These are phyloP conservation scores for Rhododendron kiyosumense DNA, from an alignment of 148 eudicot genomes.

Conservation along the genomic window DNA sequence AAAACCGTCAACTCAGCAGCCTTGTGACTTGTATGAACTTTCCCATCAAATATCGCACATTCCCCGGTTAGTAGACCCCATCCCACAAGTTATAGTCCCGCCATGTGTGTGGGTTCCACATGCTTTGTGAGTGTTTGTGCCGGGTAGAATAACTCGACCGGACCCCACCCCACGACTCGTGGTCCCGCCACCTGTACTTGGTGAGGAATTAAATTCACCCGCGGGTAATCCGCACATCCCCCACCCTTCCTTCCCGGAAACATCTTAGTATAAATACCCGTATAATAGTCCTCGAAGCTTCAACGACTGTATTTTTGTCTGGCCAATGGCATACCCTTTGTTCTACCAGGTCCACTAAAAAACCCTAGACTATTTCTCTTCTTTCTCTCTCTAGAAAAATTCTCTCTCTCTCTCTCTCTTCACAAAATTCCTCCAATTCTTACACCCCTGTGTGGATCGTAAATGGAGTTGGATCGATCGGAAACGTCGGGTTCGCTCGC, in stretches of 20 bases:
- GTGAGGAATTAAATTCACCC: neutral
- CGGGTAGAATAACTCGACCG: neutral
- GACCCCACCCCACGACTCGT: neutral
- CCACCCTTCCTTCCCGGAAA: neutral
- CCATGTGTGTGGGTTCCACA: neutral
- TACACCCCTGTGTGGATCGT: neutral
- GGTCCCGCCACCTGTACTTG: neutral
- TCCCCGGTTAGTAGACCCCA: neutral
- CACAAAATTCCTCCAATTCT: neutral
- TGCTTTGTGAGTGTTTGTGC: neutral
- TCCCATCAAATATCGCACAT: neutral
- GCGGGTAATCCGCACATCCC: neutral
- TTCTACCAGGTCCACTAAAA: neutral
- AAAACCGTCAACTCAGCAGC: too few species aligned
- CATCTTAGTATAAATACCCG: neutral
- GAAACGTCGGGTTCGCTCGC: slow-evolving; percentile 30
- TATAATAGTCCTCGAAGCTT: neutral
- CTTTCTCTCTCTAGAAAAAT: neutral
- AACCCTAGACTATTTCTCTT: neutral
- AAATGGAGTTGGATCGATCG: slow-evolving; percentile 10
- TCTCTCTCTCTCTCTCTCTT: neutral
- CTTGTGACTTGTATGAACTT: neutral
- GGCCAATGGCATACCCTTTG: neutral
- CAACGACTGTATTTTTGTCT: neutral
- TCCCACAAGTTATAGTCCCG: neutral